Evolutionary conservation across 768 basidiomycete genomes (phyloP), one percentile per base, ranked within the genome.

Genomic region (Panaeolus papilionaceus): DNA sequence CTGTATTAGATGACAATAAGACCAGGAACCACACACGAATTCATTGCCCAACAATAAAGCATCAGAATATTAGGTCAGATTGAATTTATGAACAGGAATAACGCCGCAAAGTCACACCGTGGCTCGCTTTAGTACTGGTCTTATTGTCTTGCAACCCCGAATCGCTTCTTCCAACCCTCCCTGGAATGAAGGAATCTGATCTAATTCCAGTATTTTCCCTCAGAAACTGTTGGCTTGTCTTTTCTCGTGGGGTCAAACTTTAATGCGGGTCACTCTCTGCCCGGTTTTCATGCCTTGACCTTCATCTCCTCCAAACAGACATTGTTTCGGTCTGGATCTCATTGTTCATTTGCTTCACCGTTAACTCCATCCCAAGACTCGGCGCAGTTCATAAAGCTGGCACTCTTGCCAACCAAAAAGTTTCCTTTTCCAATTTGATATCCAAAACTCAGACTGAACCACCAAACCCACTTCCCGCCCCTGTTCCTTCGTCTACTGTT

Each of bases 171-270:
- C 69, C 45, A 62, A 64, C 66, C 69, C 70, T 74, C 73, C 74
- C 76, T 75, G 73, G 73, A 80, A 79, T 79, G 79, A 66, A 77
- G 74, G 67, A 70, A 69, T 71, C 71, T 70, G 73, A 74, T 75
- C 73, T 71, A 71, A 77, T 71, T 66, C 70, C 65, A 49, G 66
- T 70, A 71, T 71, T 72, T 74, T 73, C 67, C 68, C 75, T 66
- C 74, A 71, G 73, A 75, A 75, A 75, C 70, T 68, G 71, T 67
- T 66, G 68, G 62, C 40, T 67, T 65, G 61, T 51, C 68, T 68
- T 69, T 73, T 79, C 79, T 80, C 79, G 75, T 81, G 80, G 75
- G 68, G 66, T 66, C 71, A 75, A 80, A 79, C 78, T 79, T 73
- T 73, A 78, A 75, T 71, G 71, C 72, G 70, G 71, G 71, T 71